A percentile compares a stretch with the other conserved stretches of the same genome.
phyloP scores from a whole-genome alignment of 192 early-diverging fungal species.

The Podila horticola region DNA sequence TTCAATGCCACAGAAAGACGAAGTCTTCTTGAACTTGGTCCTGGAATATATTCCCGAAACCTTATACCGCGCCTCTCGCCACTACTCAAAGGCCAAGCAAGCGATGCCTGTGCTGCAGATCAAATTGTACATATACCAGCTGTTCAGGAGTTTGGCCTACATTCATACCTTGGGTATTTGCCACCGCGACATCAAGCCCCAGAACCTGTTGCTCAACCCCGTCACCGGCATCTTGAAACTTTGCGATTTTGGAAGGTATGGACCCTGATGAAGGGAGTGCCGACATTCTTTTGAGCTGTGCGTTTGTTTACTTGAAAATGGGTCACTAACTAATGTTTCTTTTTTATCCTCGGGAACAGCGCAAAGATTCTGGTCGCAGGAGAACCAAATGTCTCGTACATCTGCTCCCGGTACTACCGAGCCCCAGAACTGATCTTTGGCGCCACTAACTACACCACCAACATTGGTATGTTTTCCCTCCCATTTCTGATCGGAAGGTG shows the following conservation, averaged over 20 bases:
- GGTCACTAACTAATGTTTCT: neutral
- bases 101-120: constrained; percentile 92
- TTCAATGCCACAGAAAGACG: constrained; percentile 72
- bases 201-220: constrained; percentile 95
- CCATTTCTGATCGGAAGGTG: neutral
- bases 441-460: constrained; percentile 90
- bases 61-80: constrained; percentile 93
- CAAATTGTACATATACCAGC: constrained; percentile 99
- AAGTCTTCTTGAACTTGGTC: constrained; percentile 95
- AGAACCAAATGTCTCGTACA: constrained; percentile 98
- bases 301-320: too few relatives aligned
- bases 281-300: neutral
- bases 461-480: constrained; percentile 56
- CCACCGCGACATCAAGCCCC: constrained; percentile 99
- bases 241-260: constrained; percentile 94
- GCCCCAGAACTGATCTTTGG: constrained; percentile 98
- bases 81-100: constrained; percentile 92
- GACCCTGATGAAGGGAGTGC: neutral
- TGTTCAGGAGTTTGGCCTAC: constrained; percentile 96
- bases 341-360: constrained; percentile 50
- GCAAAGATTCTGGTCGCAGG: constrained; percentile 96
- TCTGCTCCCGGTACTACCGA: constrained; percentile 97
- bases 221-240: constrained; percentile 91
- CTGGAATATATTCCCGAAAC: constrained; percentile 99
- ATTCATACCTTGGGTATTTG: constrained; percentile 97